These are phyloP conservation scores for Umbelopsis sp. DNA, from an alignment of 192 early-diverging fungal species.

Conservation along the genomic window DNA sequence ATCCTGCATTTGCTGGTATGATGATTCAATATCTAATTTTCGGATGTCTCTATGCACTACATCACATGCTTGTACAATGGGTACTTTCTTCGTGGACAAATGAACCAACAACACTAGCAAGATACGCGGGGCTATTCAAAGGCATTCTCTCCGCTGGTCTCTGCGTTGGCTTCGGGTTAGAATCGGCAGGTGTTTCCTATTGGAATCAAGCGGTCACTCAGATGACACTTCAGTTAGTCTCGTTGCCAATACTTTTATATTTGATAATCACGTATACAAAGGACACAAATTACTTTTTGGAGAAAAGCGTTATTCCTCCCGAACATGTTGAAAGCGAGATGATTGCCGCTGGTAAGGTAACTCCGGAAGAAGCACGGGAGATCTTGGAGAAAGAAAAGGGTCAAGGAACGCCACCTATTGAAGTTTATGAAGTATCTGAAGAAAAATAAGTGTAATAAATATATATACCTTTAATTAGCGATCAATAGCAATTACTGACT, in stretches of 20 bases:
- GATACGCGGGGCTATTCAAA: slow-evolving; percentile 7
- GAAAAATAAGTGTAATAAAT: too few species aligned
- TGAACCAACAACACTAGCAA: not conserved
- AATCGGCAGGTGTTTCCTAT: slow-evolving; percentile 6
- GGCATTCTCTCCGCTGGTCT: slow-evolving; percentile 6
- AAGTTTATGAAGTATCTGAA: too few species aligned
- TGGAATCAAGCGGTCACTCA: not conserved
- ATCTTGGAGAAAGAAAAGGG: too few species aligned
- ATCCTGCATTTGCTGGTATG: not conserved
- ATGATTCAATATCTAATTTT: slow-evolving; percentile 1
- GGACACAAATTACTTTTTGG: not conserved
- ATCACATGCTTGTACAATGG: slow-evolving; percentile 14
- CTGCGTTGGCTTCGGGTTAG: slow-evolving; percentile 8
- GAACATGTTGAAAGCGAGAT: slow-evolving; percentile 6
- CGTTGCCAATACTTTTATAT: not conserved
- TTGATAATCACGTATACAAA: not conserved
- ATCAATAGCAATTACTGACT: too few species aligned
- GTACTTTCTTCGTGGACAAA: slow-evolving; percentile 11
- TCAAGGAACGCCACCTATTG: too few species aligned
- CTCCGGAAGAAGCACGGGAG: not conserved
- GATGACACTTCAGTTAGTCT: not conserved
- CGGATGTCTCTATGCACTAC: slow-evolving; percentile 1
- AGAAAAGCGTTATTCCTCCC: slow-evolving; percentile 1
- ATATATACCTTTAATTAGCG: too few species aligned
- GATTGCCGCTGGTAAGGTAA: slow-evolving; percentile 5